Conservation (phyloP, 306 rosid genomes). For the Astragalus glycyphyllos region DNA sequence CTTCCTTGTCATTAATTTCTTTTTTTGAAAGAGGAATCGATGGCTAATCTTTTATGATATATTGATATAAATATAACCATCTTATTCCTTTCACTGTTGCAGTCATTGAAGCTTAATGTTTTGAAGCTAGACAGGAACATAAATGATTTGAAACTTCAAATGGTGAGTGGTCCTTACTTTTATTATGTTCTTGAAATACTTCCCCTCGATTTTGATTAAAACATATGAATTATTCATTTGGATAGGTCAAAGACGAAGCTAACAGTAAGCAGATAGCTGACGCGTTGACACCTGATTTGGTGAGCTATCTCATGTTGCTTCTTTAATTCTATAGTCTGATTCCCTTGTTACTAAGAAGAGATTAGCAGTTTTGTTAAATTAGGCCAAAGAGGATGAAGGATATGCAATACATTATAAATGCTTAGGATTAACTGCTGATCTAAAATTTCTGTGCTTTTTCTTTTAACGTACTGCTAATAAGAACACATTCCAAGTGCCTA, state of each 20-base stretch:
- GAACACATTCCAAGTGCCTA: conserved; percentile 44
- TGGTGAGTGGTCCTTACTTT: conserved; percentile 62
- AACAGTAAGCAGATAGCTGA: conserved; percentile 46
- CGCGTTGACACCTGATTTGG: conserved; percentile 51
- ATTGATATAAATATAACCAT: conserved; percentile 26
- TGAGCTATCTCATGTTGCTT: conserved; percentile 50
- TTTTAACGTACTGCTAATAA: conserved; percentile 42
- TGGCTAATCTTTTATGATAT: conserved; percentile 20
- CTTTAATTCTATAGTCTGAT: conserved; percentile 37
- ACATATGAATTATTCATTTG: conserved; percentile 28
- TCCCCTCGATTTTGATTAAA: conserved; percentile 33
- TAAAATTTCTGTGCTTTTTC: conserved; percentile 40
- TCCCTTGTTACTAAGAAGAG: conserved; percentile 23
- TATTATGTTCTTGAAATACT: conserved; percentile 33
- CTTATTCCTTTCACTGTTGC: conserved; percentile 51
- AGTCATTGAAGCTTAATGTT: conserved; percentile 97
- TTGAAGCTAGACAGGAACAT: conserved; percentile 70
- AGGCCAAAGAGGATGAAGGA: conserved; percentile 49
- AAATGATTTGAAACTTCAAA: conserved; percentile 66
- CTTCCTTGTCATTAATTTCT: conserved; percentile 8
- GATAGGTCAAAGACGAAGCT: conserved; percentile 65
- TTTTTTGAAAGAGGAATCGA: conserved; percentile 20
- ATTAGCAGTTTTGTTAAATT: conserved; percentile 43
- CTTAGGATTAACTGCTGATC: conserved; percentile 44
- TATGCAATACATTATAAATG: conserved; percentile 41